Evolutionary conservation across 495 filamentous ascomycete genomes (phyloP).

Genomic region (Talaromyces adpressus): DNA sequence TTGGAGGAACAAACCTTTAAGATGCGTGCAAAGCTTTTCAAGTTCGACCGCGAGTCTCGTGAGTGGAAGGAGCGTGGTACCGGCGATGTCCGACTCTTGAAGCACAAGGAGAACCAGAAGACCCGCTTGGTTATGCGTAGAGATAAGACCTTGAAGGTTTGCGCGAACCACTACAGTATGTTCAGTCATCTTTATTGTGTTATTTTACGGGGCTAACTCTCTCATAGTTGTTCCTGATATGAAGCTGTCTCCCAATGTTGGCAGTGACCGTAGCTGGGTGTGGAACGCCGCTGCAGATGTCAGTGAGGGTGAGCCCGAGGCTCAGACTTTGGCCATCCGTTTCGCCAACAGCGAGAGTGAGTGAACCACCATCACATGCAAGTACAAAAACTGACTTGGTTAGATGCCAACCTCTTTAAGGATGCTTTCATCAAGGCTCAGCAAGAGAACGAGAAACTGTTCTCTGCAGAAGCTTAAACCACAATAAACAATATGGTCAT

Average conservation of each 20-base stretch:
- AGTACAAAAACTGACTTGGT: constrained; percentile 15
- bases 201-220: not conserved
- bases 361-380: constrained; percentile 20
- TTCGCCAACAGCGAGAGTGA: constrained; percentile 97
- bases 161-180: constrained; percentile 99
- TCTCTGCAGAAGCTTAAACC: constrained; percentile 44
- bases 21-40: constrained; percentile 99
- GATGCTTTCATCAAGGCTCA: constrained; percentile 97
- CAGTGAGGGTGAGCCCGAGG: constrained; percentile 95
- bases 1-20: constrained; percentile 95
- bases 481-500: not conserved
- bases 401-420: constrained; percentile 96
- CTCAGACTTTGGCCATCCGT: constrained; percentile 90
- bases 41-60: constrained; percentile 79
- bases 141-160: constrained; percentile 99
- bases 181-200: not conserved
- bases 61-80: constrained; percentile 99
- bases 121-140: constrained; percentile 96
- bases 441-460: constrained; percentile 88
- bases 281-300: constrained; percentile 99
- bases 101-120: constrained; percentile 98
- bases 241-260: constrained; percentile 96
- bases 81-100: constrained; percentile 90
- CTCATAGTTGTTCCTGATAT: constrained; percentile 88
- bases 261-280: constrained; percentile 97